Conservation (phyloP, 257 asterid species). For the Echites panduratus region DNA sequence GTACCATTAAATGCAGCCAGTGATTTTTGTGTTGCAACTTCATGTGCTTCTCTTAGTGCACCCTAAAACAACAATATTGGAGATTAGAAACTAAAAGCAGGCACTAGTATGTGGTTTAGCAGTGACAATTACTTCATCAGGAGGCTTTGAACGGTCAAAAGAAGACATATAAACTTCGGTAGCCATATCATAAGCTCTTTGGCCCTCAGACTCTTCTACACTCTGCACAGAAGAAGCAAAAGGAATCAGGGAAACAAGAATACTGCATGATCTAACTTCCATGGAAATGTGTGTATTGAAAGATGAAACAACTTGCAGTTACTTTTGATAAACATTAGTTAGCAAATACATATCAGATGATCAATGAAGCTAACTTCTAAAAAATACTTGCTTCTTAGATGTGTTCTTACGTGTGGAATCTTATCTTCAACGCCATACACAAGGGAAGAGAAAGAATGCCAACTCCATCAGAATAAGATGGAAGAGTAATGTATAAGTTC, state of each 20-base stretch:
- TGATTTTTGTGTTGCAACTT: conserved; percentile 77
- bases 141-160: conserved; percentile 78
- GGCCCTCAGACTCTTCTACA: conserved; percentile 98
- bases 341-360: neutral
- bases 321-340: neutral
- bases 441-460: neutral
- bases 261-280: neutral
- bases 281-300: conserved; percentile 8
- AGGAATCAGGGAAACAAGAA: neutral
- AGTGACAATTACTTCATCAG: conserved; percentile 78
- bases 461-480: neutral
- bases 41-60: conserved; percentile 89
- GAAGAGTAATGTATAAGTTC: neutral
- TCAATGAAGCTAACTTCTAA: neutral
- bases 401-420: neutral
- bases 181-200: conserved; percentile 79
- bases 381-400: neutral
- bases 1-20: conserved; percentile 62
- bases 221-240: conserved; percentile 39
- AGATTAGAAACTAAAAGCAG: conserved; percentile 21
- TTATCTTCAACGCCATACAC: neutral
- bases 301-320: neutral
- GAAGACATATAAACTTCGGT: conserved; percentile 70
- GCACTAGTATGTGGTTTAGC: neutral
- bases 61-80: conserved; percentile 45